These are phyloP conservation scores for Metschnikowia similis DNA, from an alignment of 805 yeast genomes.

Conservation along the genomic window DNA sequence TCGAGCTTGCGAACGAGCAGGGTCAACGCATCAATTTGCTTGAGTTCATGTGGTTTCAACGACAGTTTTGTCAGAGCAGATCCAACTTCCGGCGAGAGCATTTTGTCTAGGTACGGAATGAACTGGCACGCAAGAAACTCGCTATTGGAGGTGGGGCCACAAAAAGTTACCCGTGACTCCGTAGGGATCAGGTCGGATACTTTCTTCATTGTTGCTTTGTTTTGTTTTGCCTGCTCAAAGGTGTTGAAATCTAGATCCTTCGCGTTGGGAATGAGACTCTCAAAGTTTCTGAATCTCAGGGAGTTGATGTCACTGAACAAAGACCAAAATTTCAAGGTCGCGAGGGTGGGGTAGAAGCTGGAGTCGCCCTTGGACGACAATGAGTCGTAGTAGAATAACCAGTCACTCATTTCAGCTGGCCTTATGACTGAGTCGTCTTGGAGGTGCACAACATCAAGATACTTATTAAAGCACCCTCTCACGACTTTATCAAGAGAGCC, in stretches of 20 bases:
- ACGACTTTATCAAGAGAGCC: slow-evolving; percentile 60
- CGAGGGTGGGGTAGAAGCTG: slow-evolving; percentile 50
- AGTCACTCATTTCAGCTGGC: slow-evolving; percentile 63
- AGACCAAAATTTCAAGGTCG: slow-evolving; percentile 59
- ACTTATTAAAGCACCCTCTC: slow-evolving; percentile 66
- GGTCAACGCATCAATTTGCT: slow-evolving; percentile 33
- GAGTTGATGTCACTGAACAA: slow-evolving; percentile 59
- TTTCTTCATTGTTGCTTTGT: slow-evolving; percentile 28
- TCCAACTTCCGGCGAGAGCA: slow-evolving; percentile 29
- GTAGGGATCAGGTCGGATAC: slow-evolving; percentile 28
- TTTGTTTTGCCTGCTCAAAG: slow-evolving; percentile 33
- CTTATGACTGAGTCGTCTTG: slow-evolving; percentile 60
- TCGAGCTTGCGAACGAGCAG: slow-evolving; percentile 36
- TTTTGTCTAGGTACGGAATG: slow-evolving; percentile 30
- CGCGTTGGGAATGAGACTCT: slow-evolving; percentile 28
- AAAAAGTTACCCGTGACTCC: slow-evolving; percentile 25
- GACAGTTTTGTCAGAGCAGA: slow-evolving; percentile 20
- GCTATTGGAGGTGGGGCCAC: slow-evolving; percentile 20
- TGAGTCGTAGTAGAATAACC: slow-evolving; percentile 72
- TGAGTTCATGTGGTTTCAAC: slow-evolving; percentile 26
- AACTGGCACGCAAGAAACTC: slow-evolving; percentile 26
- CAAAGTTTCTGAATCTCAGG: slow-evolving; percentile 8
- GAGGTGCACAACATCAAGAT: slow-evolving; percentile 53
- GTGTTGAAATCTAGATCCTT: slow-evolving; percentile 35
- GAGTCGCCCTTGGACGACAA: slow-evolving; percentile 32